Evolutionary conservation across 2,329 filamentous ascomycete species (phyloP).

Genomic region (Hymenoscyphus fructigenus): DNA sequence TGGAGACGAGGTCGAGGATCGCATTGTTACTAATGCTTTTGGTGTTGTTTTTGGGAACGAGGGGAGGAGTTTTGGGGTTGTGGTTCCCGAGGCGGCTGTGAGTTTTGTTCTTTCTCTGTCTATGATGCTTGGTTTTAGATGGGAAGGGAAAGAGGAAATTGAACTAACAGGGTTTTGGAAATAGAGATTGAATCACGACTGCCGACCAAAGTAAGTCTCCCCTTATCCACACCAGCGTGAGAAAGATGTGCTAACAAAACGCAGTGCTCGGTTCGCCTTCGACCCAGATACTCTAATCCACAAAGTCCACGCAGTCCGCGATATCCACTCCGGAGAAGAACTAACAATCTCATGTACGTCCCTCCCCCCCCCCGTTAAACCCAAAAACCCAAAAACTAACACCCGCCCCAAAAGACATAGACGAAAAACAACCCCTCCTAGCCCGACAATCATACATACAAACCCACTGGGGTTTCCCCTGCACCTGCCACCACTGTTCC

Average conservation of each 20-base stretch:
- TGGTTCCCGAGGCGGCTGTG: slow-evolving; percentile 20
- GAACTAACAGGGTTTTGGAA: background rate
- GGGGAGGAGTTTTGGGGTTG: slow-evolving; percentile 11
- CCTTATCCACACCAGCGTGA: background rate
- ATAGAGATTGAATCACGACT: slow-evolving; percentile 20
- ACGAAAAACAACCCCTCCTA: slow-evolving; percentile 12
- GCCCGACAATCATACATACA: slow-evolving; percentile 11
- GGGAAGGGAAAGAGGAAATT: background rate
- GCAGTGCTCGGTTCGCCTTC: slow-evolving; percentile 17
- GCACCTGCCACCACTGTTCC: slow-evolving; percentile 15
- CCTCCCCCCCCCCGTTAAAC: background rate
- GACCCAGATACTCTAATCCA: slow-evolving; percentile 15
- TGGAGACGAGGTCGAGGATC: slow-evolving; percentile 15
- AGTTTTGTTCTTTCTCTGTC: background rate
- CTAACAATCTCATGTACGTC: slow-evolving; percentile 17
- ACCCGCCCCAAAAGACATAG: slow-evolving; percentile 9
- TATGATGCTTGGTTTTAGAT: background rate
- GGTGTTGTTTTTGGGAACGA: slow-evolving; percentile 10
- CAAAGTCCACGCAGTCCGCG: slow-evolving; percentile 18
- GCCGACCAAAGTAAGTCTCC: slow-evolving; percentile 16
- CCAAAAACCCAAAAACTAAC: background rate
- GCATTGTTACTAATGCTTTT: slow-evolving; percentile 18
- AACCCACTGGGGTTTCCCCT: slow-evolving; percentile 20
- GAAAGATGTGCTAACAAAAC: background rate
- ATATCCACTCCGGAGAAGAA: slow-evolving; percentile 20